Evolutionary conservation across 805 yeast species (phyloP), one percentile per base, ranked within the genome.

Genomic region (Cyberlindnera euphorbiiphila): DNA sequence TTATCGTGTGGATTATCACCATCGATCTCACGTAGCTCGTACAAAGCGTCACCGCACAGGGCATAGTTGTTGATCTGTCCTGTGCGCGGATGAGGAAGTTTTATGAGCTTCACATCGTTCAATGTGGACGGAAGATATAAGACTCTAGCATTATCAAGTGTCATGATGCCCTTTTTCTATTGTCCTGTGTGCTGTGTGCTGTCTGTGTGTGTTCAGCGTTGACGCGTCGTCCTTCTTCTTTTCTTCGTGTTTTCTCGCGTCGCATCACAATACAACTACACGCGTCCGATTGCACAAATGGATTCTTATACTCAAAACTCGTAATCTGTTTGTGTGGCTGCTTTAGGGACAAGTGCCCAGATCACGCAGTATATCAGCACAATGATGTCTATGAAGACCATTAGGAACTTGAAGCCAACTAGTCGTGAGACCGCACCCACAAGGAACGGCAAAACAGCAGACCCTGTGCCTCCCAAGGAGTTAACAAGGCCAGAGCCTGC

Each of bases 381-480:
- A 19, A 29, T 14, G 1, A 45, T 4, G 23, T 45, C 36, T 5
- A 45, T 28, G 12, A 39, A 36, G 12, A 45, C 22, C n/a, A 40
- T 22, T 2, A 40, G 26, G 21, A 12, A 37, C 27, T 36, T 16
- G 35, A 42, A 42, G 6, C 46, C 49, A 3, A 38, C 17, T 22
- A 34, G 19, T n/a, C 45, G 29, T 1, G 60, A 45, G 1, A 54
- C 21, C 3, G 54, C 40, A 8, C 95, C 95, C 25, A 80, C 68
- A 3, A 76, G 36, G 45, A 77, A 81, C 1, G 94, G 93, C 6
- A 85, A 45, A 0, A 75, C 68, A 0, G 94, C 91, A n/a, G 83
- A 84, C 1, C 95, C 95, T 12, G 81, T 76, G 4, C 93, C 89
- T 6, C 94, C 95, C 42, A 85, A 55, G 0, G 93, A 88, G 39